Conservation (phyloP, 306 rosid genomes). For the Cucumis hystrix region DNA sequence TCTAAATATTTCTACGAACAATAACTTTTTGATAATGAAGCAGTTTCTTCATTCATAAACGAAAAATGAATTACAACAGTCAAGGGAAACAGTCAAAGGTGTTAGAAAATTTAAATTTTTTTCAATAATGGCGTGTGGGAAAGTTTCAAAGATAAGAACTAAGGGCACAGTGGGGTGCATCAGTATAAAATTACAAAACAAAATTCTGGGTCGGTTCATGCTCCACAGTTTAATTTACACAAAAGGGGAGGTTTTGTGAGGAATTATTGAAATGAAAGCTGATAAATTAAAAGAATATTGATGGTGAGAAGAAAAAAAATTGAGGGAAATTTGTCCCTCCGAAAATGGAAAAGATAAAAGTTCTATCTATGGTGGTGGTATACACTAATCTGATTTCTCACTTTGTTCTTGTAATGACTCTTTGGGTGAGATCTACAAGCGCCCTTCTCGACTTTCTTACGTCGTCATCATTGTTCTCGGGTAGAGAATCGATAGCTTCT, state of each 20-base stretch:
- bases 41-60: neutral
- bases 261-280: neutral
- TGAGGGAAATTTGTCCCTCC: conserved; percentile 3
- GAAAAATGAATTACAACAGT: neutral
- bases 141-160: neutral
- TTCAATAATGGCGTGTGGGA: neutral
- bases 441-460: conserved; percentile 80
- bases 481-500: conserved; percentile 77
- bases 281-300: neutral
- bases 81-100: neutral
- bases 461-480: conserved; percentile 47
- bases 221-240: conserved; percentile 2
- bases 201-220: neutral
- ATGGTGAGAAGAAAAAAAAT: neutral
- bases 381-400: conserved; percentile 15
- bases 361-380: neutral
- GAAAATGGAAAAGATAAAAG: neutral
- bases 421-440: conserved; percentile 65
- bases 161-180: neutral
- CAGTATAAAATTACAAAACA: neutral
- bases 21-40: neutral
- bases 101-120: too few relatives aligned
- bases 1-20: neutral
- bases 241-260: neutral
- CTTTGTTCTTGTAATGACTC: conserved; percentile 73